Conservation (phyloP, 2,329 filamentous ascomycete genomes). For the Nemania serpens region DNA sequence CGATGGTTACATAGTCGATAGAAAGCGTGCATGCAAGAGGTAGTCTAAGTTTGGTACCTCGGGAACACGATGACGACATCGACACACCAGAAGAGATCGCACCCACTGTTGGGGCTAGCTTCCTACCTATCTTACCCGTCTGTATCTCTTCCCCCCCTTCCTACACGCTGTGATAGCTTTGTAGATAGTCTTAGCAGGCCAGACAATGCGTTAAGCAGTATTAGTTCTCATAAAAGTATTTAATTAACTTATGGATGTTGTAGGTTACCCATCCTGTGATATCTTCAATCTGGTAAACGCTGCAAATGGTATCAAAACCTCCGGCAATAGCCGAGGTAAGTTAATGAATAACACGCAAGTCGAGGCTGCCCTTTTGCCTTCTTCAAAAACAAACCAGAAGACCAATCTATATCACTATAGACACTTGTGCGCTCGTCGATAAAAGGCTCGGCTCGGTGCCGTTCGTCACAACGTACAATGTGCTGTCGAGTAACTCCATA, state of each 20-base stretch:
- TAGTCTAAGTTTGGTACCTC: too few species aligned
- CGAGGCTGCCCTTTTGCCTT: background rate
- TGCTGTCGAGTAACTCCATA: background rate
- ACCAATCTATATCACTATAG: background rate
- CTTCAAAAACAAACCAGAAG: background rate
- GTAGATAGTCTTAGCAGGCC: background rate
- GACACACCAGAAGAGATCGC: too few species aligned
- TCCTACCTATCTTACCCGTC: too few species aligned
- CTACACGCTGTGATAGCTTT: background rate
- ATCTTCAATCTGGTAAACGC: constrained; percentile 1
- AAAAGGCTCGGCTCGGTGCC: background rate
- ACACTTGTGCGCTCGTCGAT: background rate
- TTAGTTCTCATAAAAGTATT: background rate
- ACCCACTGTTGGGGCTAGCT: too few species aligned
- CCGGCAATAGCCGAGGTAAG: constrained; percentile 4
- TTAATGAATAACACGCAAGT: constrained; percentile 3
- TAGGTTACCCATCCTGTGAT: too few species aligned
- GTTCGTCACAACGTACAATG: background rate
- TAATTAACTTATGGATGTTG: background rate
- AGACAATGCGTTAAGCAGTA: background rate
- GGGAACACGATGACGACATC: too few species aligned
- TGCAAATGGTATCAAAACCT: constrained; percentile 26
- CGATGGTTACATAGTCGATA: too few species aligned
- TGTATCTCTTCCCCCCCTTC: background rate
- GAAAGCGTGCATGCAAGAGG: too few species aligned